These are phyloP conservation scores for Prunus mongolica DNA, from an alignment of 306 rosid genomes.

Conservation along the genomic window DNA sequence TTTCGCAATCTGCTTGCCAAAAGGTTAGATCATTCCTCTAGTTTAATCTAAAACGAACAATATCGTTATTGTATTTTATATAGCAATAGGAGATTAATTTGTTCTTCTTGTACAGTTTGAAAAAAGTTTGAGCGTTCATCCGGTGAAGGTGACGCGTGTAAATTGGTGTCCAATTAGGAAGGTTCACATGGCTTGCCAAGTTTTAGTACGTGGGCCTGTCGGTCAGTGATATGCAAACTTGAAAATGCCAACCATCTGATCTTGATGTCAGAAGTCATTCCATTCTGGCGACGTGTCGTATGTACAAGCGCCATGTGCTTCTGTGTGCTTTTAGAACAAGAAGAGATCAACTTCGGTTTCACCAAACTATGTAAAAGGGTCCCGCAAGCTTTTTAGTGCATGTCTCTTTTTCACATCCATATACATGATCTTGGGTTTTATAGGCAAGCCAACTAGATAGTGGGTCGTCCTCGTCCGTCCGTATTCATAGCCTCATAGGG, in stretches of 20 bases:
- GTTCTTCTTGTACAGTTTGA: background rate
- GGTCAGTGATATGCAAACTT: background rate
- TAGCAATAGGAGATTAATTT: background rate
- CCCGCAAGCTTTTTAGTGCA: background rate
- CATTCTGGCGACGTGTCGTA: constrained; percentile 17
- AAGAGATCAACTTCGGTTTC: constrained; percentile 35
- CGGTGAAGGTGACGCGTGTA: background rate
- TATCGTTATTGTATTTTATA: too few relatives aligned
- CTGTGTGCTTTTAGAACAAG: background rate
- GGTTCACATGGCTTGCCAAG: background rate
- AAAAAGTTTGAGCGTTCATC: too few relatives aligned
- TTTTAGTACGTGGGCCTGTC: background rate
- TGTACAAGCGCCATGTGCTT: background rate
- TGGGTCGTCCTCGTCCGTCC: background rate
- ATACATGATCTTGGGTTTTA: background rate
- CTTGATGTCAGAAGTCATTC: constrained; percentile 23
- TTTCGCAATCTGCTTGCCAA: background rate
- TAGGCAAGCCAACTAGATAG: background rate
- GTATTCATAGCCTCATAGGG: background rate
- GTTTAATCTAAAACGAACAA: background rate
- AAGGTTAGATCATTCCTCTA: background rate
- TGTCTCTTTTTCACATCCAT: background rate
- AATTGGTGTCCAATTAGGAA: background rate
- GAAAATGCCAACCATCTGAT: constrained; percentile 6
- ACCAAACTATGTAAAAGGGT: constrained; percentile 1